Evolutionary conservation across 805 yeast genomes (phyloP).

Genomic region (Zygotorulaspora florentina): DNA sequence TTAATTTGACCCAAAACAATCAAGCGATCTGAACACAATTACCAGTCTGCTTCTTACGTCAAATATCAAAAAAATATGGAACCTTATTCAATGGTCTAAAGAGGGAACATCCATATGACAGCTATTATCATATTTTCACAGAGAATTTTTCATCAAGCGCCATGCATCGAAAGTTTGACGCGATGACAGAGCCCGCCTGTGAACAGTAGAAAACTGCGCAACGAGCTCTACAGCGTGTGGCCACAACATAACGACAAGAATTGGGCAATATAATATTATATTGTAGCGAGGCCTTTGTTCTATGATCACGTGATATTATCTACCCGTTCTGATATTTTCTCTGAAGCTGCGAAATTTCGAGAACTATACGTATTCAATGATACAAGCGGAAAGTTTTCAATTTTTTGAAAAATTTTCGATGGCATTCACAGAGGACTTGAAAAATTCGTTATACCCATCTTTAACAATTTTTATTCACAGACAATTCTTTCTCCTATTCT

Average conservation of each 20-base stretch:
- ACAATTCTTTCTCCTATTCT: neutral
- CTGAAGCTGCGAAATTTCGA: conserved; percentile 8
- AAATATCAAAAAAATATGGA: too few species aligned
- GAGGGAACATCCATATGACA: neutral
- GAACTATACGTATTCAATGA: conserved; percentile 18
- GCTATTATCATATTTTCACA: neutral
- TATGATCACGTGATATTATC: conserved; percentile 1
- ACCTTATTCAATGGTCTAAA: too few species aligned
- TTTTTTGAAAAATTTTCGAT: conserved; percentile 9
- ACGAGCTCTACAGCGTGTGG: too few species aligned
- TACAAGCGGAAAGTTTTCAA: conserved; percentile 11
- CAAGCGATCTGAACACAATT: too few species aligned
- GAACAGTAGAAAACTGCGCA: neutral
- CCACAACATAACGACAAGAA: too few species aligned
- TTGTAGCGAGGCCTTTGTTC: neutral
- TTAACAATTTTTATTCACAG: neutral
- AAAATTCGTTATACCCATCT: neutral
- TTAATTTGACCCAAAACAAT: neutral
- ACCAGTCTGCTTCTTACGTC: too few species aligned
- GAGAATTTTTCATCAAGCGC: conserved; percentile 1
- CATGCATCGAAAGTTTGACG: neutral
- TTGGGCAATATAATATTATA: too few species aligned
- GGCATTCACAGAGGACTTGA: neutral
- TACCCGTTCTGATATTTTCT: conserved; percentile 7
- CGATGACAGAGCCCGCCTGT: neutral